A percentile compares a stretch with the other conserved stretches of the same genome.
phyloP scores from a whole-genome alignment of 306 rosid genomes.

The Dalbergia cultrata region DNA sequence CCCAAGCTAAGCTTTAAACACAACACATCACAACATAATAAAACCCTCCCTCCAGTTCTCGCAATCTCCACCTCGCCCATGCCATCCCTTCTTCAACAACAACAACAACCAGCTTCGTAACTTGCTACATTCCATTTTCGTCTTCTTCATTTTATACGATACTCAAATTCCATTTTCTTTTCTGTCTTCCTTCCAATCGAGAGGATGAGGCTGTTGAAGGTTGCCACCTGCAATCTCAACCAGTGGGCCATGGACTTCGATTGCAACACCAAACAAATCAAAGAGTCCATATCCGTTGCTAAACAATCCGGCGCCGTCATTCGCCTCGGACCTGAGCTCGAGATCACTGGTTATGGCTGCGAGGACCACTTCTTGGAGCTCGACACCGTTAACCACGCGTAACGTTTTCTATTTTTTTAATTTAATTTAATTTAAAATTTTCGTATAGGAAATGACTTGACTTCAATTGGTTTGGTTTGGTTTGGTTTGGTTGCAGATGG shows the following conservation, averaged over 20 bases:
- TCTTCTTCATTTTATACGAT: not conserved
- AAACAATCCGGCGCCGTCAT: slow-evolving; percentile 82
- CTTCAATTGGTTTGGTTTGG: not conserved
- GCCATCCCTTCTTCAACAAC: not conserved
- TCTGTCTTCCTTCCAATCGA: no score
- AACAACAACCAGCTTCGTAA: not conserved
- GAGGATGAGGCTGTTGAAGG: slow-evolving; percentile 86
- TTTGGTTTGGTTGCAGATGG: slow-evolving; percentile 72
- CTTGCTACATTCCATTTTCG: not conserved
- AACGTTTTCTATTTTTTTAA: not conserved
- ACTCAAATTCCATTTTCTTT: no score
- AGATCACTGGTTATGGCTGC: slow-evolving; percentile 93
- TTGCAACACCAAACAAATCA: slow-evolving; percentile 72
- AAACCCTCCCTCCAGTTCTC: not conserved
- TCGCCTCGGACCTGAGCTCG: slow-evolving; percentile 96
- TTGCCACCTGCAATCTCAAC: slow-evolving; percentile 91
- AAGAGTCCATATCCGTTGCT: slow-evolving; percentile 69
- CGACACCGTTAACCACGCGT: slow-evolving; percentile 88
- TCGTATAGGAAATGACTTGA: not conserved
- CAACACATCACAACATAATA: not conserved
- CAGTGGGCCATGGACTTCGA: slow-evolving; percentile 99
- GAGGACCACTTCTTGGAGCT: slow-evolving; percentile 98
- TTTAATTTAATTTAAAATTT: not conserved
- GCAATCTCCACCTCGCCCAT: not conserved
- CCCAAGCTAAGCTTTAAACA: slow-evolving; percentile 36